phyloP scores from a whole-genome alignment of 306 rosid species.

The Ammopiptanthus mongolicus region DNA sequence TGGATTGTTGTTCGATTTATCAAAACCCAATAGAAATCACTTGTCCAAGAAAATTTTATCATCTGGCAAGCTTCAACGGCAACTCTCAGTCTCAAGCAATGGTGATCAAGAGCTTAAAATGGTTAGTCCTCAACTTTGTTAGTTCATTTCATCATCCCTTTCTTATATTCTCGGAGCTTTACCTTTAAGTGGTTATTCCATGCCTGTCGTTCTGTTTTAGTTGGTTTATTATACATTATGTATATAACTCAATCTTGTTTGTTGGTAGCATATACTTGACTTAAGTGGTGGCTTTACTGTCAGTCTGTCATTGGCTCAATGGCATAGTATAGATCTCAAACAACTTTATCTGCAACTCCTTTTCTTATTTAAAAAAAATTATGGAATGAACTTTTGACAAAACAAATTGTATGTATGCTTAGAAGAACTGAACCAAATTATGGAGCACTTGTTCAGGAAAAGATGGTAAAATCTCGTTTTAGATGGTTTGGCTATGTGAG shows the following conservation, averaged over 20 bases:
- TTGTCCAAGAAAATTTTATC: conserved; percentile 32
- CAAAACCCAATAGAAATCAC: conserved; percentile 40
- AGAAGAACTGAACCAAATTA: neutral
- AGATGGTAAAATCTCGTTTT: no score
- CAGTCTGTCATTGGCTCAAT: conserved; percentile 2
- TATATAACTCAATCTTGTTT: neutral
- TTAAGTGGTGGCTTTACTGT: conserved; percentile 9
- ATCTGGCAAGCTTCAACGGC: conserved; percentile 40
- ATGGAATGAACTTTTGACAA: neutral
- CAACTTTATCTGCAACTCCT: neutral
- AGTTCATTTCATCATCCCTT: conserved; percentile 11
- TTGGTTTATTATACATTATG: neutral
- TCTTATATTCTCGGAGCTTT: neutral
- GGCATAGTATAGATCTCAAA: neutral
- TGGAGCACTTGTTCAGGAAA: neutral
- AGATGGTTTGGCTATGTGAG: no score
- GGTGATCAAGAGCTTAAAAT: conserved; percentile 77
- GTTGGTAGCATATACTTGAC: neutral
- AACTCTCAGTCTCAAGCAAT: conserved; percentile 31
- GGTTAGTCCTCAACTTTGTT: conserved; percentile 38
- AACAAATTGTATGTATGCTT: neutral
- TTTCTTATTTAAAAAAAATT: neutral
- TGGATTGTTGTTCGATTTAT: conserved; percentile 67
- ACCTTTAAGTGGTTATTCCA: neutral
- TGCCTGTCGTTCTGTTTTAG: neutral